These are phyloP conservation scores for Cubamyces sp. DNA, from an alignment of 768 basidiomycete genomes.

Conservation along the genomic window DNA sequence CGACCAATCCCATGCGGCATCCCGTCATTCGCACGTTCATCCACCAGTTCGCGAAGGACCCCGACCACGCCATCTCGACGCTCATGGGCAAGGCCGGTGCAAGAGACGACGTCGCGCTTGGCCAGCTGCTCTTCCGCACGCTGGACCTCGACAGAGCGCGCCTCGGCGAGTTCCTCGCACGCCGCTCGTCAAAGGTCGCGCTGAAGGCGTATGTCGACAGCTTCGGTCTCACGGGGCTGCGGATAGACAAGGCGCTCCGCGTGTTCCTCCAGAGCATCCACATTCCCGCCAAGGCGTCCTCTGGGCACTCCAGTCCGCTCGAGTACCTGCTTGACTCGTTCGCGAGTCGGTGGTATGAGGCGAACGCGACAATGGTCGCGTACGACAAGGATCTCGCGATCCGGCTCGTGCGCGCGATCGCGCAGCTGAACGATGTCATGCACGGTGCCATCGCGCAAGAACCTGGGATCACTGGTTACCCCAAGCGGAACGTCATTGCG, in stretches of 20 bases:
- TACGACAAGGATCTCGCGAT: conserved; percentile 83
- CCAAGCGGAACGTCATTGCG: conserved; percentile 61
- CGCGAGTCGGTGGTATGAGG: conserved; percentile 88
- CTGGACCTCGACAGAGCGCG: conserved; percentile 80
- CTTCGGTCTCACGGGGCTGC: conserved; percentile 82
- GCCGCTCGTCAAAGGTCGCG: conserved; percentile 71
- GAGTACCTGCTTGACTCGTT: conserved; percentile 85
- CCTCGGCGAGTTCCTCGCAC: conserved; percentile 84
- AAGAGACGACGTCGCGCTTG: conserved; percentile 71
- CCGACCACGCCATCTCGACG: conserved; percentile 75
- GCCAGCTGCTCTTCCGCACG: conserved; percentile 80
- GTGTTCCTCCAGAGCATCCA: conserved; percentile 85
- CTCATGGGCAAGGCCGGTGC: conserved; percentile 65
- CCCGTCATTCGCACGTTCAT: conserved; percentile 75
- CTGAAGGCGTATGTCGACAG: conserved; percentile 85
- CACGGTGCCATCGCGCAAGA: conserved; percentile 74
- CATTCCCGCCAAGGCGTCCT: conserved; percentile 50
- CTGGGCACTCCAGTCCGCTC: conserved; percentile 47
- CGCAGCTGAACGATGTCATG: conserved; percentile 87
- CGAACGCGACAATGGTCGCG: conserved; percentile 75
- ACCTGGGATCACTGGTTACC: conserved; percentile 56
- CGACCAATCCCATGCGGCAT: conserved; percentile 49
- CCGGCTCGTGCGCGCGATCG: conserved; percentile 77
- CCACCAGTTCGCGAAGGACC: conserved; percentile 76
- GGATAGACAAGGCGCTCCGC: conserved; percentile 88